Conservation (phyloP, 208 protist species). For the Wallacemonas rigidus region DNA sequence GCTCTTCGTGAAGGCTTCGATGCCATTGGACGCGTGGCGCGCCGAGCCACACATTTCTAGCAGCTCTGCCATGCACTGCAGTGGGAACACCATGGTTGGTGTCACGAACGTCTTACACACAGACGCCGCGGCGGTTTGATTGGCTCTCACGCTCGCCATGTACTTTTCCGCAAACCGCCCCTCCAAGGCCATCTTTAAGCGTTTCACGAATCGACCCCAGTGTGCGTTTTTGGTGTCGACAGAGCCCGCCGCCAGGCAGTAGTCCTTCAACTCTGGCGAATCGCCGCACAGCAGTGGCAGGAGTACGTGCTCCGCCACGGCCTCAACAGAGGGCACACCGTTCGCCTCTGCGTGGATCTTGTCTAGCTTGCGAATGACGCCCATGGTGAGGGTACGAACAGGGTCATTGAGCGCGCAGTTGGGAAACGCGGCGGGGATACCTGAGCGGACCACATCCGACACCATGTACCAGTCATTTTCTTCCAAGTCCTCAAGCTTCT, state of each 20-base stretch:
- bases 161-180: slow-evolving; percentile 9
- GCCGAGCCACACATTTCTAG: slow-evolving; percentile 65
- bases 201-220: slow-evolving; percentile 24
- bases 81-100: slow-evolving; percentile 69
- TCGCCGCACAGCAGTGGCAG: slow-evolving; percentile 39
- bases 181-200: slow-evolving; percentile 12
- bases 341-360: slow-evolving; percentile 35
- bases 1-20: slow-evolving; percentile 52
- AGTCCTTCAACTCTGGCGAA: slow-evolving; percentile 25
- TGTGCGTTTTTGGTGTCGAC: slow-evolving; percentile 24
- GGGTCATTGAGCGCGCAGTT: slow-evolving; percentile 54
- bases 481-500: slow-evolving; percentile 55
- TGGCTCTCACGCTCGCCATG: background rate
- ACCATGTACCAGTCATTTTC: slow-evolving; percentile 78
- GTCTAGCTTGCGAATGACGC: slow-evolving; percentile 59
- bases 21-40: slow-evolving; percentile 48
- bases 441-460: slow-evolving; percentile 43
- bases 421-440: slow-evolving; percentile 54
- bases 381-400: slow-evolving; percentile 42
- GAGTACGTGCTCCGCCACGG: slow-evolving; percentile 34
- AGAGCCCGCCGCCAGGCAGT: slow-evolving; percentile 17
- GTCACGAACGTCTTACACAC: slow-evolving; percentile 28
- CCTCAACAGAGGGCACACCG: slow-evolving; percentile 30
- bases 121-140: background rate
- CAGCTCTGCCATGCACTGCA: slow-evolving; percentile 76